A percentile compares a stretch with the other conserved stretches of the same genome.
phyloP scores from a whole-genome alignment of 805 yeast genomes.

The Lachancea mirantina region DNA sequence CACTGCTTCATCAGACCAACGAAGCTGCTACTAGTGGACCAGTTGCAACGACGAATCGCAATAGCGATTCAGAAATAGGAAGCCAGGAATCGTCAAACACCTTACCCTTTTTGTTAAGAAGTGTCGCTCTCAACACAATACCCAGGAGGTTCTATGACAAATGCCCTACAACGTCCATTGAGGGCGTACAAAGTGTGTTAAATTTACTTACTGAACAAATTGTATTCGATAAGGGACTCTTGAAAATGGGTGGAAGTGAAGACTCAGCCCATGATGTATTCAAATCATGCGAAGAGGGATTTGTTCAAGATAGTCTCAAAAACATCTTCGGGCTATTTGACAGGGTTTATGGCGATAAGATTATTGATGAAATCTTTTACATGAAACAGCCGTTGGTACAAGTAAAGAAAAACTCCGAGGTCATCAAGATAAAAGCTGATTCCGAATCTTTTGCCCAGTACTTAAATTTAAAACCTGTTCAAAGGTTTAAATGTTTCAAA shows the following conservation, averaged over 20 bases:
- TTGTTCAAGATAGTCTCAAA: slow-evolving; percentile 17
- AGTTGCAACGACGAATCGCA: too few relatives aligned
- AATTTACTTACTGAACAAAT: slow-evolving; percentile 26
- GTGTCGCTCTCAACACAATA: slow-evolving; percentile 54
- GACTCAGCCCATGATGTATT: slow-evolving; percentile 38
- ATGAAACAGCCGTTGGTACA: slow-evolving; percentile 25
- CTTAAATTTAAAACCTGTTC: slow-evolving; percentile 50
- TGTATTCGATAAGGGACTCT: slow-evolving; percentile 36
- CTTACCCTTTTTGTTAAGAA: slow-evolving; percentile 59
- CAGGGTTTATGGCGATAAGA: slow-evolving; percentile 22
- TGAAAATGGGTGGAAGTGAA: slow-evolving; percentile 49
- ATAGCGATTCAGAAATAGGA: not conserved
- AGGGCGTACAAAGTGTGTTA: slow-evolving; percentile 19
- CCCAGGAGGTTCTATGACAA: slow-evolving; percentile 41
- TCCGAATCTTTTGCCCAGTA: slow-evolving; percentile 49
- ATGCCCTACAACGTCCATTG: slow-evolving; percentile 18
- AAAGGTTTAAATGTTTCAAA: slow-evolving; percentile 44
- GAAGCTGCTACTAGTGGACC: too few relatives aligned
- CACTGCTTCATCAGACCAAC: too few relatives aligned
- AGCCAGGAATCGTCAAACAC: slow-evolving; percentile 42
- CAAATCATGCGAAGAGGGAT: slow-evolving; percentile 15
- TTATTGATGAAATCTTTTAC: slow-evolving; percentile 20
- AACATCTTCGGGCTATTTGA: slow-evolving; percentile 19
- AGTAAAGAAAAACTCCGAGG: slow-evolving; percentile 26
- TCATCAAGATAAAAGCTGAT: slow-evolving; percentile 41